Conservation (phyloP, 2,329 filamentous ascomycete species). For the Sporothrix humicola region DNA sequence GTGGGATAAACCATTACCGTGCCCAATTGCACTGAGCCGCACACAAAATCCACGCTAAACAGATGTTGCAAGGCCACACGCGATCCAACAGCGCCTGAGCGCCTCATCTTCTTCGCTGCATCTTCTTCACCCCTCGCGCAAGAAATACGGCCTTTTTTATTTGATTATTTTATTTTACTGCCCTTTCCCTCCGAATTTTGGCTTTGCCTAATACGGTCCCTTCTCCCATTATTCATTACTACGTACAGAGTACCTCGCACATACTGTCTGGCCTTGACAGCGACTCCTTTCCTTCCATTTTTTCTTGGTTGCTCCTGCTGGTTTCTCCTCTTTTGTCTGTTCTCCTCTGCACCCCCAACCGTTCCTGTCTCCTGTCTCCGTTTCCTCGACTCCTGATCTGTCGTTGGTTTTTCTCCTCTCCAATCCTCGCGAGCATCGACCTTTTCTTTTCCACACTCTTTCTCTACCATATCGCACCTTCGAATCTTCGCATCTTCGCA, state of each 20-base stretch:
- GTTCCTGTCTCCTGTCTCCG: slow-evolving; percentile 12
- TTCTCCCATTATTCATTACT: slow-evolving; percentile 18
- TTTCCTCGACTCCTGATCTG: slow-evolving; percentile 21
- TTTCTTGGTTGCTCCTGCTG: slow-evolving; percentile 1
- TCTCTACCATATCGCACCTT: background rate
- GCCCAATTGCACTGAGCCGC: background rate
- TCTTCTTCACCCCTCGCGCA: background rate
- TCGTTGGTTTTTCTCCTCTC: background rate
- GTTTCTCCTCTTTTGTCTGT: slow-evolving; percentile 27
- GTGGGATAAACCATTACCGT: background rate
- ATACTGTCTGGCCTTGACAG: background rate
- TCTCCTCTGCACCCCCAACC: slow-evolving; percentile 11
- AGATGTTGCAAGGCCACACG: background rate
- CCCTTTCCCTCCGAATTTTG: background rate
- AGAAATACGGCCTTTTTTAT: background rate
- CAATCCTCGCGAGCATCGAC: background rate
- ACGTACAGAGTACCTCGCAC: background rate
- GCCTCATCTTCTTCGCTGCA: background rate
- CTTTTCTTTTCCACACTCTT: background rate
- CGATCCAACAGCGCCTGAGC: slow-evolving; percentile 5
- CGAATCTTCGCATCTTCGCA: background rate
- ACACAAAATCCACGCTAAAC: background rate
- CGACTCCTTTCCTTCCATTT: background rate
- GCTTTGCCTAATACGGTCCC: background rate
- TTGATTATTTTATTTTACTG: background rate